Conservation (phyloP, 2,329 filamentous ascomycete genomes). For the Pseudopithomyces chartarum region DNA sequence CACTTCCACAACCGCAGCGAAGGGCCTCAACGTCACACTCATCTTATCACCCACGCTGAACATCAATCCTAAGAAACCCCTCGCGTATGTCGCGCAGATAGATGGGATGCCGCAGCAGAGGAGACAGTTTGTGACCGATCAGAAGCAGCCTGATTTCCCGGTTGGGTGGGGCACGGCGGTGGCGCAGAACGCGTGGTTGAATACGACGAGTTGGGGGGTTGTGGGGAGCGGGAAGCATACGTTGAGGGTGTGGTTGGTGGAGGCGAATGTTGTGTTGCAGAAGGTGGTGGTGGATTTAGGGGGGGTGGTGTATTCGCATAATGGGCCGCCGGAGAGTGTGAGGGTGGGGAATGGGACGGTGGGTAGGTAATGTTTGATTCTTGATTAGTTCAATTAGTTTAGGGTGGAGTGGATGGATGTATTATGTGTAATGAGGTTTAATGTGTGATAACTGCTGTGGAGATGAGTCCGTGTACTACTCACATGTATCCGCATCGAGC, state of each 20-base stretch:
- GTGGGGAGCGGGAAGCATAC: conserved; percentile 46
- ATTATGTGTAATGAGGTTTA: no score
- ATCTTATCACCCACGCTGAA: conserved; percentile 55
- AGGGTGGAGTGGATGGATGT: no score
- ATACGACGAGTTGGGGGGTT: conserved; percentile 46
- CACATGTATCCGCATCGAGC: no score
- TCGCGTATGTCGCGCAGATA: conserved; percentile 58
- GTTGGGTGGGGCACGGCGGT: conserved; percentile 57
- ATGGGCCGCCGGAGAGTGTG: conserved; percentile 47
- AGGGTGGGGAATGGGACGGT: conserved; percentile 23
- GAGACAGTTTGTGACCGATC: conserved; percentile 50
- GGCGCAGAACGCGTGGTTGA: conserved; percentile 57
- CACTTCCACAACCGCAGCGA: conserved; percentile 35
- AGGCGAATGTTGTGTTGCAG: conserved; percentile 49
- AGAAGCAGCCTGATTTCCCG: conserved; percentile 49
- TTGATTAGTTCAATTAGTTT: no score
- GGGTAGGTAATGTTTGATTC: no score
- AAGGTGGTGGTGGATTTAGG: conserved; percentile 45
- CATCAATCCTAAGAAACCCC: conserved; percentile 54
- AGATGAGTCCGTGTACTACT: no score
- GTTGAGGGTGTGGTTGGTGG: conserved; percentile 52
- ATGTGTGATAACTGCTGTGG: no score
- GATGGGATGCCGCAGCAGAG: conserved; percentile 48
- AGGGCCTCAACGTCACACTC: conserved; percentile 45
- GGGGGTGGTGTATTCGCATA: conserved; percentile 38